A percentile compares a stretch with the other conserved stretches of the same genome.
Evolutionary conservation across 345 rosid species (phyloP).

Genomic region (Eucalyptus erythrocorys): DNA sequence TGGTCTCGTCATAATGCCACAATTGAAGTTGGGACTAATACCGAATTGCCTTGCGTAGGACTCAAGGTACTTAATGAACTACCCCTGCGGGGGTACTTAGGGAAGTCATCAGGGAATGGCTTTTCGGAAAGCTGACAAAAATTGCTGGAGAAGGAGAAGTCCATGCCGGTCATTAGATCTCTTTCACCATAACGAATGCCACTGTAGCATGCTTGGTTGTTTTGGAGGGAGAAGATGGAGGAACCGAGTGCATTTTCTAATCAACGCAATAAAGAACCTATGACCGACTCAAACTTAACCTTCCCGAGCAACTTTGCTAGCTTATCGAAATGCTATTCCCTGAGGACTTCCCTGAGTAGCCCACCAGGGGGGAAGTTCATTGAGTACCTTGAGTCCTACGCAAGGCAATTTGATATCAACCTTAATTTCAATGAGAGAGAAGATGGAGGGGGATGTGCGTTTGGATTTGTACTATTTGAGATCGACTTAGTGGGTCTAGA

Average conservation of each 20-base stretch:
- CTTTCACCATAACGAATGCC: not conserved
- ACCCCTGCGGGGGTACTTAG: not conserved
- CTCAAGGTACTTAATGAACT: not conserved
- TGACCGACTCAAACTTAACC: constrained; percentile 36
- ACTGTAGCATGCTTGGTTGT: constrained; percentile 13
- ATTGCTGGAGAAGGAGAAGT: not conserved
- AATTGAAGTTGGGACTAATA: not conserved
- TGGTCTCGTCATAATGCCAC: not conserved
- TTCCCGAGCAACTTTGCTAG: constrained; percentile 36
- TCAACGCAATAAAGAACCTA: constrained; percentile 32
- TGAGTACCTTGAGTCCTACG: constrained; percentile 29
- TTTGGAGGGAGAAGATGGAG: constrained; percentile 11
- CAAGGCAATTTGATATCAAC: constrained; percentile 2
- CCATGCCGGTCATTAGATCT: not conserved
- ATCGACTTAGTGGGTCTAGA: not conserved
- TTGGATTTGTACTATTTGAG: not conserved
- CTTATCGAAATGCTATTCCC: constrained; percentile 32
- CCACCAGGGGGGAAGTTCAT: constrained; percentile 18
- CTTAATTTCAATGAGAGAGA: no score
- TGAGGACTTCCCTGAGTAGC: constrained; percentile 21
- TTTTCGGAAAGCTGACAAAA: not conserved
- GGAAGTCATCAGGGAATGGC: not conserved
- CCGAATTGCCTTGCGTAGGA: not conserved
- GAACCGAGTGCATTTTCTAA: constrained; percentile 28
- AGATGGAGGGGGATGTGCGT: no score